phyloP scores from a whole-genome alignment of 306 rosid genomes.

The Trifolium pratense region DNA sequence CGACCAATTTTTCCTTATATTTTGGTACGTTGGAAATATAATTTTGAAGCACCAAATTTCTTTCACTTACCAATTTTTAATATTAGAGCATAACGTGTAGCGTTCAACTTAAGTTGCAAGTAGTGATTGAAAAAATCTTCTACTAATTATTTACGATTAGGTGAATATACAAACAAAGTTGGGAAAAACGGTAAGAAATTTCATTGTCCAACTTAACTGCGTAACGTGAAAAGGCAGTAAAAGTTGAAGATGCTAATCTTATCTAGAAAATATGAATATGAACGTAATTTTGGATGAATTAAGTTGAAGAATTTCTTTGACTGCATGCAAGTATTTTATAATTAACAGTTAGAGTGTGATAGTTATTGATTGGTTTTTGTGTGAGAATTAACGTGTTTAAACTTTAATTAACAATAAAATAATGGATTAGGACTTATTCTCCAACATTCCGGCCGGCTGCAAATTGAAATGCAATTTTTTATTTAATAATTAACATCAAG shows the following conservation, averaged over 20 bases:
- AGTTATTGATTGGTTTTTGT: slow-evolving; percentile 30
- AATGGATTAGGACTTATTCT: not conserved
- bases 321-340: slow-evolving; percentile 9
- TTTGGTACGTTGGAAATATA: too few species aligned
- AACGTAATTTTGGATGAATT: slow-evolving; percentile 11
- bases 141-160: too few species aligned
- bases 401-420: not conserved
- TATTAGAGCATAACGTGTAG: too few species aligned
- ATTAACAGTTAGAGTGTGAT: not conserved
- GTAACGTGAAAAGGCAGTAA: slow-evolving; percentile 24
- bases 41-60: too few species aligned
- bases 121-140: too few species aligned
- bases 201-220: slow-evolving; percentile 24
- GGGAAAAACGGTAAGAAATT: slow-evolving; percentile 8
- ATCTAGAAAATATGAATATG: slow-evolving; percentile 27
- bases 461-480: slow-evolving; percentile 22
- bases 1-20: too few species aligned
- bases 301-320: slow-evolving; percentile 36
- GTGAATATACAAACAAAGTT: slow-evolving; percentile 3
- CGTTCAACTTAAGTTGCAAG: too few species aligned
- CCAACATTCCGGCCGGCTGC: slow-evolving; percentile 36
- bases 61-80: too few species aligned
- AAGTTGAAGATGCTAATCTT: slow-evolving; percentile 38
- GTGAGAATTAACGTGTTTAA: not conserved
- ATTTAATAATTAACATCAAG: not conserved